Conservation (phyloP, 306 rosid genomes). For the Prunus kanzakura region DNA sequence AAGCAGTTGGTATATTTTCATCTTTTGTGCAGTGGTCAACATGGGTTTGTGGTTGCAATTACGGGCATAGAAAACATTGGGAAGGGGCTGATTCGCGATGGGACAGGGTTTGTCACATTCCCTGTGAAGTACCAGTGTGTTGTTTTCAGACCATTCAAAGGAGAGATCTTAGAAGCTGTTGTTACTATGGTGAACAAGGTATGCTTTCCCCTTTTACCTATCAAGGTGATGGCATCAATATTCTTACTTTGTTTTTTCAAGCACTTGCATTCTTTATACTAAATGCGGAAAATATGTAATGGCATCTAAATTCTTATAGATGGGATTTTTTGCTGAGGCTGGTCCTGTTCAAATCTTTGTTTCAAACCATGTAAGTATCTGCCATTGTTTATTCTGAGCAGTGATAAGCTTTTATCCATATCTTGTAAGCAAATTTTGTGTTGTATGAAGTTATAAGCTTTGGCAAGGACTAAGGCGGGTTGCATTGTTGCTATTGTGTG, state of each 20-base stretch:
- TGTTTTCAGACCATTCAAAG: conserved; percentile 91
- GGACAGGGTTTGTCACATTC: conserved; percentile 92
- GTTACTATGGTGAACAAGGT: conserved; percentile 99
- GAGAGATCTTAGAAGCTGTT: conserved; percentile 95
- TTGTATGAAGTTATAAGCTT: neutral
- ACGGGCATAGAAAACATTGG: conserved; percentile 89
- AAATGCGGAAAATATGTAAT: neutral
- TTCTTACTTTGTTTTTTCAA: neutral
- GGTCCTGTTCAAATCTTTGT: conserved; percentile 98
- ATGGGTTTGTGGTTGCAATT: conserved; percentile 95
- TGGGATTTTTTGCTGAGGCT: conserved; percentile 98
- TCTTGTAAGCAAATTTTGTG: neutral
- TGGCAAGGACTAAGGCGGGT: neutral
- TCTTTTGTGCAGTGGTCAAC: conserved; percentile 65
- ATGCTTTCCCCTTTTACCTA: neutral
- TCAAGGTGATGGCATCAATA: neutral
- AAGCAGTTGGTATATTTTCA: conserved; percentile 11
- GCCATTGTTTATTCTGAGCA: neutral
- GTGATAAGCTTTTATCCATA: neutral
- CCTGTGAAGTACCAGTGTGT: conserved; percentile 98
- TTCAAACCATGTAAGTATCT: conserved; percentile 78
- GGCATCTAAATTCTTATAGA: conserved; percentile 40
- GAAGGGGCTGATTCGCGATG: conserved; percentile 66
- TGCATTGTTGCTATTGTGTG: neutral
- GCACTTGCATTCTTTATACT: neutral